Evolutionary conservation across 192 early-diverging fungal species (phyloP).

Genomic region (Linnemannia elongata): DNA sequence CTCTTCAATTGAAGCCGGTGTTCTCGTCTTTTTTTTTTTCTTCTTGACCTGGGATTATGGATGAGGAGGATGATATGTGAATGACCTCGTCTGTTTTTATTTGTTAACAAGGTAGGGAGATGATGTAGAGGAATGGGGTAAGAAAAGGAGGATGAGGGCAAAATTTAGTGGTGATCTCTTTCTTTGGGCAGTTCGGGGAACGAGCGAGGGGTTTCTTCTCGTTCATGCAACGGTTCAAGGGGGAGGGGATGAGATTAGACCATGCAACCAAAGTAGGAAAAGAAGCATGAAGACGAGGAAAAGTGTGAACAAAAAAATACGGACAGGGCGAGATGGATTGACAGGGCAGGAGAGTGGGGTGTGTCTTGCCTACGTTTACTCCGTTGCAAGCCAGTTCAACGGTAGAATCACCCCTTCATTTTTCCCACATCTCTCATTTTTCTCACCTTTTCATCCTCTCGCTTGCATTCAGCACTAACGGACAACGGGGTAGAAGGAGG

Average conservation of each 20-base stretch:
- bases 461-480: neutral
- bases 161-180: neutral
- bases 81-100: too few species aligned
- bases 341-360: neutral
- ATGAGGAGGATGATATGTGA: too few species aligned
- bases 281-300: neutral
- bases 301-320: neutral
- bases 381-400: neutral
- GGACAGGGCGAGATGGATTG: neutral
- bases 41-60: neutral
- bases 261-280: neutral
- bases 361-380: neutral
- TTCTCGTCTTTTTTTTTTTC: too few species aligned
- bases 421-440: neutral
- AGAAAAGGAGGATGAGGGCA: neutral
- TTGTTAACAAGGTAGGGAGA: too few species aligned
- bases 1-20: too few species aligned
- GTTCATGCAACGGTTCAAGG: neutral
- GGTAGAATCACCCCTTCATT: neutral
- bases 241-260: neutral
- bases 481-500: neutral
- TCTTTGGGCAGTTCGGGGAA: neutral
- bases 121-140: too few species aligned
- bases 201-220: neutral
- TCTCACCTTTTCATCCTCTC: too few species aligned